Evolutionary conservation across 106 monocot genomes (phyloP).

Genomic region (Narthecium ossifragum): DNA sequence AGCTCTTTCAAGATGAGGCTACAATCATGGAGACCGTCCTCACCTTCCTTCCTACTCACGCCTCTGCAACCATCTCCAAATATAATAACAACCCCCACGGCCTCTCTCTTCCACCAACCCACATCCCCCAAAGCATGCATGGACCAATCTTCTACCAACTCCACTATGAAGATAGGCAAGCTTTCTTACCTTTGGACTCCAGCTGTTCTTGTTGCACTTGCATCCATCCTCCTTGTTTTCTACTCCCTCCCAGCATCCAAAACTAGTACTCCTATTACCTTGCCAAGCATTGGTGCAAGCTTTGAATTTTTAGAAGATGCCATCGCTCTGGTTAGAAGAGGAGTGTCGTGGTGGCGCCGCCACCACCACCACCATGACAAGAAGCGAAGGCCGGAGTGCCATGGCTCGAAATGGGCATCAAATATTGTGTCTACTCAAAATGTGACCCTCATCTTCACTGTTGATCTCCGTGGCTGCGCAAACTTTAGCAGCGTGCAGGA

Average conservation of each 20-base stretch:
- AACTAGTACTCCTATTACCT: not conserved
- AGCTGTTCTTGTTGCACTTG: constrained; percentile 29
- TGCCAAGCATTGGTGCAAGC: constrained; percentile 1
- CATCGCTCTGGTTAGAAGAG: constrained; percentile 8
- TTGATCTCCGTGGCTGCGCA: constrained; percentile 53
- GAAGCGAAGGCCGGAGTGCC: constrained; percentile 4
- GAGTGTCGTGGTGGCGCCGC: constrained; percentile 1
- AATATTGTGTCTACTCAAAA: constrained; percentile 23
- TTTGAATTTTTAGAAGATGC: constrained; percentile 3
- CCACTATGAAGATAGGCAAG: constrained; percentile 1
- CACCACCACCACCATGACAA: constrained; percentile 20
- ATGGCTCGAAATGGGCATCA: constrained; percentile 31
- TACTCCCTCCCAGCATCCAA: constrained; percentile 1
- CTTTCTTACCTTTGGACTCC: constrained; percentile 20
- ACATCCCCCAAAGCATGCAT: not conserved
- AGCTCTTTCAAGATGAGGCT: not conserved
- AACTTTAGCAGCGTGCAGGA: constrained; percentile 69
- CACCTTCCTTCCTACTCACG: constrained; percentile 15
- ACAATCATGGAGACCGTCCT: constrained; percentile 2
- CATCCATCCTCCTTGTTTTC: constrained; percentile 34
- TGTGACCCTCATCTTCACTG: constrained; percentile 35
- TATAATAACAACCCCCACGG: not conserved
- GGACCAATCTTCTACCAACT: too few relatives aligned
- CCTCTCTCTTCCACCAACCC: not conserved
- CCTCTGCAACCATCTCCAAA: not conserved